Evolutionary conservation across 2,329 filamentous ascomycete species (phyloP), one percentile per base, ranked within the genome.

Genomic region (Trichoderma hamatum): DNA sequence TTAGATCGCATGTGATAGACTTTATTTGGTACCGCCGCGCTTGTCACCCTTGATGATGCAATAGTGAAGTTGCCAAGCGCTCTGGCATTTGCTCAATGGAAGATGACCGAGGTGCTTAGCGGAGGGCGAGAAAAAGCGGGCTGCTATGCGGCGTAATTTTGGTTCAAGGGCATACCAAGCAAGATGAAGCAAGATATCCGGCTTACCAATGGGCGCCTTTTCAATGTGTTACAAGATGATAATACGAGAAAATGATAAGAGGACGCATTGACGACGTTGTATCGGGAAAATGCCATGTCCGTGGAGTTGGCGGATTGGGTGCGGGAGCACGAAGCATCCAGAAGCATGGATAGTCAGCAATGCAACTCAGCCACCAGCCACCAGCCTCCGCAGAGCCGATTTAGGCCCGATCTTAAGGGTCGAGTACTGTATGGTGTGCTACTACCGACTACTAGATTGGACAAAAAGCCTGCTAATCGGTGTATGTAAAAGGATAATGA

Each of bases 1-100:
- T 51, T 16, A 58, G 64, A 67, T 67, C 64, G 64, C 54, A 59
- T 67, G 64, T 67, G 64, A 67, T 51, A 26, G 64, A 51, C 39
- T 36, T 58, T 67, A 34, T 43, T 59, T 59, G 21, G 36, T 43
- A 66, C 52, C 46, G 63, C 52, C 54, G 54, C 63, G 62, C 64
- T 51, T 67, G 19, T 59, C 52, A 59, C 64, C 39, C 32, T 34
- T 46, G 59, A 67, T 67, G 64, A 67, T 67, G 64, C 64, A 49
- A 67, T 67, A 26, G 39, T 7, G 26, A 58, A 59, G 16, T 19
- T 19, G 21, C 32, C 32, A 43, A 19, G 39, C 26, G 21, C n/a
- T 28, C 24, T n/a, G 28, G 36, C 64, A n/a, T 14, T 21, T 28
- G 39, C 39, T 51, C 34, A 51, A 16, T 49, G 64, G 64, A 67